These are phyloP conservation scores for Fusarium siculi DNA, from an alignment of 2,329 filamentous ascomycete species.

Conservation along the genomic window DNA sequence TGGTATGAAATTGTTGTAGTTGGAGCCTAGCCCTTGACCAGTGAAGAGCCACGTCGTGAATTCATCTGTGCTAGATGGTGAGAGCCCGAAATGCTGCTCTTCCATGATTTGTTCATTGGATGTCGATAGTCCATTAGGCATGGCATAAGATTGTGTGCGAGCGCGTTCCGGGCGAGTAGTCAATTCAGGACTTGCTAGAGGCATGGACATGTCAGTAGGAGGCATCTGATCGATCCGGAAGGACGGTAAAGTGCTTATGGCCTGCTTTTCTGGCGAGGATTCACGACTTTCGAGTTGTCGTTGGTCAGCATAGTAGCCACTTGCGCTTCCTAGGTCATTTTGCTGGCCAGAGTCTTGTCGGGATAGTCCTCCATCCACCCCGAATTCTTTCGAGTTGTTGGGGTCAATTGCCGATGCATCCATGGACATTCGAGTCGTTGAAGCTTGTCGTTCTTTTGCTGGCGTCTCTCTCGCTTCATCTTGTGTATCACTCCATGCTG, in stretches of 20 bases:
- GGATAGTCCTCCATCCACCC: constrained; percentile 4
- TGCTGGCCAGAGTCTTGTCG: constrained; percentile 25
- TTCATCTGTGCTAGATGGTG: constrained; percentile 43
- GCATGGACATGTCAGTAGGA: constrained; percentile 35
- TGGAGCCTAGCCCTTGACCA: constrained; percentile 38
- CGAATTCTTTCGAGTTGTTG: constrained; percentile 3
- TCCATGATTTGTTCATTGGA: constrained; percentile 39
- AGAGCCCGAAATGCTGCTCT: constrained; percentile 43
- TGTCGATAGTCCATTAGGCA: constrained; percentile 37
- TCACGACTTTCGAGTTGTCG: constrained; percentile 36
- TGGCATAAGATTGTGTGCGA: constrained; percentile 36
- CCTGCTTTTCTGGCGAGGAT: constrained; percentile 39
- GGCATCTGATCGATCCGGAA: constrained; percentile 38
- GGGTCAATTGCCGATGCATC: constrained; percentile 14
- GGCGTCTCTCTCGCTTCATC: constrained; percentile 40
- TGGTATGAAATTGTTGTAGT: constrained; percentile 38
- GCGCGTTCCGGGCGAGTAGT: constrained; percentile 31
- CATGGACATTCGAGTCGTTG: constrained; percentile 15
- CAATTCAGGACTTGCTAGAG: constrained; percentile 37
- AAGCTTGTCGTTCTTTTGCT: constrained; percentile 21
- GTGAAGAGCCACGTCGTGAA: constrained; percentile 45
- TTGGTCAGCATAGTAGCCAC: constrained; percentile 35
- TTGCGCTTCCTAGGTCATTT: constrained; percentile 20
- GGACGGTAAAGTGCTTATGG: constrained; percentile 25
- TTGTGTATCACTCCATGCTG: constrained; percentile 44